phyloP scores from a whole-genome alignment of 2,329 filamentous ascomycete genomes.

The Botryotinia globosa region DNA sequence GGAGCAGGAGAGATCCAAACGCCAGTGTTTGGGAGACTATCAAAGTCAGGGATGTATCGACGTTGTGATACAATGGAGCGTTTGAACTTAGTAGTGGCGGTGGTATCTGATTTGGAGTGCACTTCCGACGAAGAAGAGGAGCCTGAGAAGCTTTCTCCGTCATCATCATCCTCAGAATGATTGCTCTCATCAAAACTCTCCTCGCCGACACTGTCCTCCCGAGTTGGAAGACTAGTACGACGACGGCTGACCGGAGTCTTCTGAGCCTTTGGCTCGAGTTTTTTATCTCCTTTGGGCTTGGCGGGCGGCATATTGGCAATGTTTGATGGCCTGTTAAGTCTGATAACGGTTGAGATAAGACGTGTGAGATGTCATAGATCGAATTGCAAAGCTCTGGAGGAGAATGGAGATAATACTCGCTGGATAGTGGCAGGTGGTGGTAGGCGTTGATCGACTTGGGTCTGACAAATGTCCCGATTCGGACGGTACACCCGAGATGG shows the following conservation, averaged over 20 bases:
- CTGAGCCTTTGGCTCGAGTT: neutral
- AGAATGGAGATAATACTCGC: neutral
- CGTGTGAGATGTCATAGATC: neutral
- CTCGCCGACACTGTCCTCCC: neutral
- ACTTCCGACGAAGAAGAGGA: neutral
- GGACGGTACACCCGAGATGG: neutral
- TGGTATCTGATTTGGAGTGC: neutral
- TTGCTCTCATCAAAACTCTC: neutral
- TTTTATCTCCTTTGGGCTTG: neutral
- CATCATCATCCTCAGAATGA: neutral
- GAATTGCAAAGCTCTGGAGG: neutral
- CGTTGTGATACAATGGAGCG: neutral
- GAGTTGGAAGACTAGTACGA: neutral
- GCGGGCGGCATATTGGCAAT: neutral
- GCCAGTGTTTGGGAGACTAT: neutral
- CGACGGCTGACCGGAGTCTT: neutral
- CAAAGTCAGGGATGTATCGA: neutral
- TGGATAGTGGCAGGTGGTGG: no score
- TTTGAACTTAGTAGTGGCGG: neutral
- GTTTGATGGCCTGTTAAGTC: neutral
- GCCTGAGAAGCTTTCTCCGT: neutral
- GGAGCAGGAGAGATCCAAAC: conserved; percentile 8
- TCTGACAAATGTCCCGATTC: neutral
- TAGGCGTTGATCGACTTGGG: neutral
- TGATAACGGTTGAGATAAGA: neutral